Evolutionary conservation across 768 basidiomycete genomes (phyloP), one percentile per base, ranked within the genome.

Genomic region (Clavaria fumosa): DNA sequence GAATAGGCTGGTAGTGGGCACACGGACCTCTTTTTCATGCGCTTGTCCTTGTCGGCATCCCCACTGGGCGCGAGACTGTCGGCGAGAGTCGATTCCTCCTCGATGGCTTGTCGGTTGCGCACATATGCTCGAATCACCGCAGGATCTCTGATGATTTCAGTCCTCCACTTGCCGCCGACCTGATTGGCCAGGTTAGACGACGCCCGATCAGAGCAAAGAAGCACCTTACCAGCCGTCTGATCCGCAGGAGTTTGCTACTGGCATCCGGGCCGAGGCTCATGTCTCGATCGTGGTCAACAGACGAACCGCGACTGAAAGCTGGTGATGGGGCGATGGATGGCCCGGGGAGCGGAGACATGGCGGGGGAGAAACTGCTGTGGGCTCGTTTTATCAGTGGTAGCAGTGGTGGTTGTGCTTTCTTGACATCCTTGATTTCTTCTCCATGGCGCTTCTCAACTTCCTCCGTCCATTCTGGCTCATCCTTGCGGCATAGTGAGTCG

Each of bases 61-160:
- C 91, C 93, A 2, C 89, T 96, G 1, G 89, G 89, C 21, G 78
- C 78, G 17, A 95, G 66, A 38, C 75, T 75, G 48, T 96, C 88
- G 6, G 88, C 82, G 33, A 84, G 67, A 9, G 80, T 83, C 17
- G 75, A 67, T 55, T 91, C 88, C 54, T 95, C 85, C 58, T 96
- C 91, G 38, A 91, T 66, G 37, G 66, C 54, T 48, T 86, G 82
- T 15, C 88, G 70, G 31, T 79, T 71, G 15, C 80, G 75, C 12
- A 93, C 66, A 55, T 97, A 97, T 0, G 88, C 88, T 20, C 72
- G 75, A 50, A 96, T 90, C 39, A 97, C 85, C 17, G 85, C 82
- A 19, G 78, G 70, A 53, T 97, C 93, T 17, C 91, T 77, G 32
- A 96, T 78, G 40, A 97, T 89, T 57, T 97, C 93, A 2, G 71